Percentiles rank a stretch among this genome's conserved stretches.
phyloP scores from a whole-genome alignment of 768 basidiomycete genomes.

The Naganishia randhawae region DNA sequence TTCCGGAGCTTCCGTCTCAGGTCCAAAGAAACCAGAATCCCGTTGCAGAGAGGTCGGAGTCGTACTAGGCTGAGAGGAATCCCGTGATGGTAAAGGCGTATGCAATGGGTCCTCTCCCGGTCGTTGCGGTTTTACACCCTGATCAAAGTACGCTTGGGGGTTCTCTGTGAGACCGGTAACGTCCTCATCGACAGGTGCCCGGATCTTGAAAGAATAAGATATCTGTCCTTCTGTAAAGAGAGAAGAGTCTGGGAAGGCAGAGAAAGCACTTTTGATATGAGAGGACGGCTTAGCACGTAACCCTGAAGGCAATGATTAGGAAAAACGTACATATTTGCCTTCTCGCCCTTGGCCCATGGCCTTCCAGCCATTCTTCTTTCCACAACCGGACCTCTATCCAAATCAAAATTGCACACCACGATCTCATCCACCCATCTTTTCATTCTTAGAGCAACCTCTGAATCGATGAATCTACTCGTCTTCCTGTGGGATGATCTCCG shows the following conservation, averaged over 20 bases:
- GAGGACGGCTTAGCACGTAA: not conserved
- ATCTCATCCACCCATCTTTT: constrained; percentile 49
- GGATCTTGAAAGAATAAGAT: constrained; percentile 80
- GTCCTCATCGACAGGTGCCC: constrained; percentile 40
- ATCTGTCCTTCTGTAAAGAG: constrained; percentile 80
- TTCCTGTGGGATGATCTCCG: constrained; percentile 1
- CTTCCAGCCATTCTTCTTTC: constrained; percentile 66
- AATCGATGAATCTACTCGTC: not conserved
- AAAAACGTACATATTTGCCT: constrained; percentile 76
- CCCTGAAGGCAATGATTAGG: constrained; percentile 27
- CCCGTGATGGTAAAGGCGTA: not conserved
- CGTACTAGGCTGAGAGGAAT: constrained; percentile 55
- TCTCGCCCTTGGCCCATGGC: constrained; percentile 63
- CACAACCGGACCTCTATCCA: constrained; percentile 78
- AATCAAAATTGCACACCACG: constrained; percentile 67
- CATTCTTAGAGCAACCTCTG: constrained; percentile 32
- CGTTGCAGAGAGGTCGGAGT: not conserved
- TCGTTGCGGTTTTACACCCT: not conserved
- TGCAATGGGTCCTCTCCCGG: not conserved
- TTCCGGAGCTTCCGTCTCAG: constrained; percentile 23
- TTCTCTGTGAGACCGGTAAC: not conserved
- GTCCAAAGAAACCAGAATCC: constrained; percentile 45
- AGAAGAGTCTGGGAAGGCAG: constrained; percentile 82
- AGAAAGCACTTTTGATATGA: constrained; percentile 69
- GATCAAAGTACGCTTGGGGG: constrained; percentile 6